Evolutionary conservation across 1,284 basidiomycete species (phyloP), one percentile per base, ranked within the genome.

Genomic region (Apiotrichum mycotoxinovorans): DNA sequence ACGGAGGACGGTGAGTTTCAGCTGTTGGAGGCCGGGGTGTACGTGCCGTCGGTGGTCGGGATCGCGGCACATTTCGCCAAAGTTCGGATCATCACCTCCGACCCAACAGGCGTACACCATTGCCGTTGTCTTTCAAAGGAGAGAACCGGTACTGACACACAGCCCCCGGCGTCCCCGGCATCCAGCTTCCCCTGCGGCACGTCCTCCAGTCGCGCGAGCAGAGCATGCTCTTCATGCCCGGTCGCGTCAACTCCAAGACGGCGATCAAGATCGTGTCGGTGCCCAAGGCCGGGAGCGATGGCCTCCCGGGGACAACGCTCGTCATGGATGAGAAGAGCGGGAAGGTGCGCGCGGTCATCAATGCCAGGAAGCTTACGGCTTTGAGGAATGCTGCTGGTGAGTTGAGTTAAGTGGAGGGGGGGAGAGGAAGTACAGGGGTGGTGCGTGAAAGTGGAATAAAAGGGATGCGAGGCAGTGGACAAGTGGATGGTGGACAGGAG

Each of bases 311-410:
- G 0, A 85, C 85, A 2, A 93, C 88, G 0, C 71, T 91, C 26
- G 81, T 93, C 1, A 69, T 94, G 30, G 85, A 92, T 66, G 86
- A 89, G 61, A 66, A 67, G 7, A 84, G 82, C 0, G 91, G 90
- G 2, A 75, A 77, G 3, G 81, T 85, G 12, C 84, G 81, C 61
- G 89, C 87, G 0, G 75, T 93, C 17, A 77, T 93, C 26, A 92
- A 93, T 67, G 85, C 91, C 2, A 79, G 85, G 41, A 80, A 79
- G 38, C 74, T 94, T 58, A 93, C 91, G 0, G 87, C 89, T 2
- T 72, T 91, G 44, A 74, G 91, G 46, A 94, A 87, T 56, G 89
- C 88, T 47, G 87, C 87, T 62, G 87, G 89, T 86, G 65, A 57
- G 82, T 75, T 26, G 15, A n/a, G 45, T 20, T 38, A 20, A 54